These are phyloP conservation scores for Globisporangium paddicum DNA, from an alignment of 352 stramenopile genomes.

Conservation along the genomic window DNA sequence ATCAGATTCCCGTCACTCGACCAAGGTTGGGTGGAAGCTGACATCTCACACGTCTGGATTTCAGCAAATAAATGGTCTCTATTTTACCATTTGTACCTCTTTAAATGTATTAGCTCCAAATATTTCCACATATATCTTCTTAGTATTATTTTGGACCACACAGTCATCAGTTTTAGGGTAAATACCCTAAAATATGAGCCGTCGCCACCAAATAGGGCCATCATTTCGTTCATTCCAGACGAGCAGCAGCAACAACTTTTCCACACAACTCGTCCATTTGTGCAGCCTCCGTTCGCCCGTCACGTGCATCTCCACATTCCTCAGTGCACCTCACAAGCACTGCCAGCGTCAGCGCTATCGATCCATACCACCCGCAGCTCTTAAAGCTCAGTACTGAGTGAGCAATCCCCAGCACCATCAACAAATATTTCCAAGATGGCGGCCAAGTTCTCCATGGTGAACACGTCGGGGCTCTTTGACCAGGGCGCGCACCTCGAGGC, in stretches of 20 bases:
- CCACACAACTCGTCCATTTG: background rate
- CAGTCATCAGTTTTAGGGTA: no score
- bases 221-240: no score
- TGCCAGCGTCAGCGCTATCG: background rate
- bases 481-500: conserved; percentile 62
- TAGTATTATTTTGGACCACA: no score
- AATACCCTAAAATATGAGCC: no score
- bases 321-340: background rate
- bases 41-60: no score
- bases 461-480: conserved; percentile 68
- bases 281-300: background rate
- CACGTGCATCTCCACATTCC: background rate
- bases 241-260: background rate
- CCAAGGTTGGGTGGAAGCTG: no score
- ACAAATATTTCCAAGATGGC: conserved; percentile 34
- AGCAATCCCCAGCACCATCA: background rate
- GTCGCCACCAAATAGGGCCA: no score
- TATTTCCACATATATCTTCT: no score
- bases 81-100: no score
- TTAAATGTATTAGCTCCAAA: no score
- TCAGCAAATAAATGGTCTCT: no score
- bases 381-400: background rate
- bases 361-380: background rate
- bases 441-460: conserved; percentile 79
- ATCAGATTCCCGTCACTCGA: no score